phyloP scores from a whole-genome alignment of 768 basidiomycete species.

The Gloeostereum incarnatum region DNA sequence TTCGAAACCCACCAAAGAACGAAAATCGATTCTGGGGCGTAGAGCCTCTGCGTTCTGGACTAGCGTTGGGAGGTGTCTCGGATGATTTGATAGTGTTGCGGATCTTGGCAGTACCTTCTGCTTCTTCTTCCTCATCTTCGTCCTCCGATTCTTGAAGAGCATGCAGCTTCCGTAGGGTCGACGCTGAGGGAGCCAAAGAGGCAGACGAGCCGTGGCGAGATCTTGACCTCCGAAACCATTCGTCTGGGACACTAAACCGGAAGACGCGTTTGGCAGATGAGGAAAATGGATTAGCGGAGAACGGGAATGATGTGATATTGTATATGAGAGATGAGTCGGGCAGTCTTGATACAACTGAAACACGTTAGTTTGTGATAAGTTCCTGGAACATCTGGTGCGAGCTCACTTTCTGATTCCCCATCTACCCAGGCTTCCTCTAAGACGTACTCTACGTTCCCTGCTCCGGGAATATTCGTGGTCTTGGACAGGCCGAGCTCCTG shows the following conservation, averaged over 20 bases:
- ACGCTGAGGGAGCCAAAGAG: conserved; percentile 40
- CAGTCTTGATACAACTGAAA: conserved; percentile 33
- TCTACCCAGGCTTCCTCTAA: conserved; percentile 61
- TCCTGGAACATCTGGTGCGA: neutral
- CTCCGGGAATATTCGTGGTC: conserved; percentile 56
- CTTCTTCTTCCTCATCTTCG: conserved; percentile 31
- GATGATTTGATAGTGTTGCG: conserved; percentile 13
- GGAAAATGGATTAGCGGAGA: conserved; percentile 31
- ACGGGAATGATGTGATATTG: conserved; percentile 30
- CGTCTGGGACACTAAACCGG: conserved; percentile 65
- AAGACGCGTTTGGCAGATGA: conserved; percentile 34
- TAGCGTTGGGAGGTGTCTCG: conserved; percentile 11
- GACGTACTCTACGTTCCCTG: conserved; percentile 61
- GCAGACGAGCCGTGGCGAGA: conserved; percentile 38
- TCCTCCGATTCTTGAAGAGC: conserved; percentile 37
- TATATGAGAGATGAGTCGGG: conserved; percentile 32
- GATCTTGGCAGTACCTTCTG: conserved; percentile 57
- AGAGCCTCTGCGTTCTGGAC: conserved; percentile 42
- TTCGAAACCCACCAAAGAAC: conserved; percentile 60
- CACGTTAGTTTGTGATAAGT: conserved; percentile 6
- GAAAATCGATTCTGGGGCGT: conserved; percentile 54
- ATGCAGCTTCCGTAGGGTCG: conserved; percentile 37
- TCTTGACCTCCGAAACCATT: conserved; percentile 70
- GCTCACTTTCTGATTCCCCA: conserved; percentile 45
- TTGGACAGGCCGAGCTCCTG: conserved; percentile 67